Base-by-base conservation (phyloP, 495 filamentous ascomycete genomes). In the Hypoxylon cercidicola region DNA sequence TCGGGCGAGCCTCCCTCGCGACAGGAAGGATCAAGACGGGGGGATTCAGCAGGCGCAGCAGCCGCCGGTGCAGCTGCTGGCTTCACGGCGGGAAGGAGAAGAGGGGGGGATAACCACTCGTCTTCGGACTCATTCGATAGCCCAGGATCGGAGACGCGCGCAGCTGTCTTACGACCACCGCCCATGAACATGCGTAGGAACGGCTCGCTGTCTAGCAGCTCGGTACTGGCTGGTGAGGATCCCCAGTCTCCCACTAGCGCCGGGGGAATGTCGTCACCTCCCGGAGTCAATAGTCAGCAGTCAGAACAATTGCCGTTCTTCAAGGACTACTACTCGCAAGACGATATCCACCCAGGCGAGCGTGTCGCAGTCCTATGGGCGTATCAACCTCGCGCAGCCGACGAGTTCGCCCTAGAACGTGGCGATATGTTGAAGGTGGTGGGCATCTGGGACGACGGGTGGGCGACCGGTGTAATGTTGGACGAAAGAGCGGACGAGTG, bases 401-500 rank as follows among this genome's bases (percentile, higher is more conserved):
- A 99, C 69, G 96, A 99, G 72, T 98, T 97, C 69, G 86, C 90
- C 59, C 82, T 99, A 23, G 95, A 98, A 62, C 87, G 96, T 51
- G 96, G 96, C 44, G 96, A 99, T 77, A 97, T 99, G 95, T 82
- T 99, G 59, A 97, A 97, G 77, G 90, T 99, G 28, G 90, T 99
- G 49, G 96, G 96, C 37, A 97, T 99, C 63, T 99, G 96, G 96
- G 96, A 99, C 74, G 96, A 99, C 78, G 96, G 96, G 39, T 99
- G 96, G 96, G 96, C 96, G 28, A 99, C 96, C 9, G 96, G 96
- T 65, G 84, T 97, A 50, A 80, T 93, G 69, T 74, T 97, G 25
- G 79, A 88, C 46, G 91, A 97, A 64, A 84, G 88, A 54, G 93
- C 92, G 1, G 96, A 99, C 54, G 91, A 97, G 54, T 96, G 90